phyloP scores from a whole-genome alignment of 2,329 filamentous ascomycete genomes.

The Penicillium sp. region DNA sequence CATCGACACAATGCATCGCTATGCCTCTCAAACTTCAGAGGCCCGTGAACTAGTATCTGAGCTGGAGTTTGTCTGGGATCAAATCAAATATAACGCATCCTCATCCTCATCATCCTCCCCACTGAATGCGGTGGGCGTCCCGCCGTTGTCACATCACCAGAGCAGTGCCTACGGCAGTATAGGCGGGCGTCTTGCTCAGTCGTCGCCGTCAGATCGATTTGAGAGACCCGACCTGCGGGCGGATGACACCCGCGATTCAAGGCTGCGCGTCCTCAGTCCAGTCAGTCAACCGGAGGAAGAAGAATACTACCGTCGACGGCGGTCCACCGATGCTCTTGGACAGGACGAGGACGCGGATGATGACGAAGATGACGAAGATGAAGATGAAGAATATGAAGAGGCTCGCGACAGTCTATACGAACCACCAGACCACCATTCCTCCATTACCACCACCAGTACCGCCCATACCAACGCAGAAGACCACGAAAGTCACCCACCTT shows the following conservation, averaged over 20 bases:
- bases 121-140: conserved; percentile 25
- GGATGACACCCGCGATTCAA: conserved; percentile 39
- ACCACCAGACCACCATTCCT: conserved; percentile 36
- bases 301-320: conserved; percentile 38
- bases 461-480: conserved; percentile 19
- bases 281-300: conserved; percentile 74
- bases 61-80: conserved; percentile 99
- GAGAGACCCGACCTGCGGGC: conserved; percentile 27
- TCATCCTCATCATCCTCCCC: conserved; percentile 49
- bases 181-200: conserved; percentile 31
- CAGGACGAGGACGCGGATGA: conserved; percentile 29
- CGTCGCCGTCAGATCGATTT: conserved; percentile 29
- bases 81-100: conserved; percentile 78
- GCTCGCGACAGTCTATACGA: conserved; percentile 32
- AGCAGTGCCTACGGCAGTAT: conserved; percentile 31
- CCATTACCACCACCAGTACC: conserved; percentile 22
- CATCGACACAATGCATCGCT: conserved; percentile 94
- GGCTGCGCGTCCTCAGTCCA: conserved; percentile 69
- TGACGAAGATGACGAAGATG: conserved; percentile 34
- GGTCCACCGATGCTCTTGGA: conserved; percentile 27
- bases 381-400: conserved; percentile 32
- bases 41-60: conserved; percentile 83
- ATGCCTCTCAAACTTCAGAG: conserved; percentile 74
- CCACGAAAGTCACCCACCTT: neutral
- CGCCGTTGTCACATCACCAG: conserved; percentile 27